Conservation (phyloP, 345 rosid species). For the Ceriops decandra region DNA sequence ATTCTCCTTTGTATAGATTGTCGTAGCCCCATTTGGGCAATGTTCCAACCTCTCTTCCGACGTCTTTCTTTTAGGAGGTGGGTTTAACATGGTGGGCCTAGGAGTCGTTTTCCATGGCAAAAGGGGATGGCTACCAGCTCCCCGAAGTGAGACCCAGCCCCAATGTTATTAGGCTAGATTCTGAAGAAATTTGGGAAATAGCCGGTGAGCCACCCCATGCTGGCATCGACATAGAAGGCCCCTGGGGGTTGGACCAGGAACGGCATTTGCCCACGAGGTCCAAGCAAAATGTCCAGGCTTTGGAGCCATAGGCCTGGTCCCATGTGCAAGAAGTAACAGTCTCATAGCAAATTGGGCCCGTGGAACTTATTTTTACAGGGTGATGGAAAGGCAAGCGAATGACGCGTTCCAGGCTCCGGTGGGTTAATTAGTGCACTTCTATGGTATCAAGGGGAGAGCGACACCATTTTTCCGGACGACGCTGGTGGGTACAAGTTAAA, state of each 20-base stretch:
- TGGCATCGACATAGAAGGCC: neutral
- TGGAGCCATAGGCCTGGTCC: neutral
- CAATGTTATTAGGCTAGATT: neutral
- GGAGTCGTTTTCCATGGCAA: neutral
- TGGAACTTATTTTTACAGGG: neutral
- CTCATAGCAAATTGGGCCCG: neutral
- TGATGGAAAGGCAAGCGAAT: neutral
- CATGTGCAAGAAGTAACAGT: neutral
- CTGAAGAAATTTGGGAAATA: neutral
- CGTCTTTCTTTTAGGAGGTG: neutral
- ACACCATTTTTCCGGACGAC: neutral
- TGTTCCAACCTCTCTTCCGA: neutral
- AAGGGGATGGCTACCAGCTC: neutral
- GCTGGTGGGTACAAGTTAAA: neutral
- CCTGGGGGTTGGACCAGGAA: slow-evolving; percentile 1
- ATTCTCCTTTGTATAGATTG: neutral
- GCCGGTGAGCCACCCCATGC: neutral
- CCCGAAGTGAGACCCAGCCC: neutral
- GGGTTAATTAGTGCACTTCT: neutral
- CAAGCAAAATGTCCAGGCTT: neutral
- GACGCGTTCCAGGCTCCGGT: neutral
- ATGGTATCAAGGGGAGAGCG: neutral
- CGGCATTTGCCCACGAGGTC: neutral
- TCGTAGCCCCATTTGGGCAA: neutral
- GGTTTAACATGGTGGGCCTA: neutral